phyloP scores from a whole-genome alignment of 345 rosid species.

The Arabis alpina region DNA sequence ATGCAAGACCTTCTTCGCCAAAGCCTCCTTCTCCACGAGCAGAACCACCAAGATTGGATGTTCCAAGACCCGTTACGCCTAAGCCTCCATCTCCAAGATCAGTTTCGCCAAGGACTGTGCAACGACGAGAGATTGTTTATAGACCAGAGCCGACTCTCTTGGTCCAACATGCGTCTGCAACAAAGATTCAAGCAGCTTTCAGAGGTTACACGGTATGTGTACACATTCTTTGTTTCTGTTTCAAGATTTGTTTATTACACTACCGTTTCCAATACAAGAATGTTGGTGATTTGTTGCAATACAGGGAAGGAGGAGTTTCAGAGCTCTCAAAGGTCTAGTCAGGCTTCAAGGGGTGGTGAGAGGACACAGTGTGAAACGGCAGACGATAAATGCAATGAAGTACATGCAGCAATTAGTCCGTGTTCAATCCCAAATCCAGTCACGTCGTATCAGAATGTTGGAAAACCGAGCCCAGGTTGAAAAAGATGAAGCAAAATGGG shows the following conservation, averaged over 20 bases:
- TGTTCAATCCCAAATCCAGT: conserved; percentile 90
- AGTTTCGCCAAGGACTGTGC: conserved; percentile 33
- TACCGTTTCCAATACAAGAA: conserved; percentile 7
- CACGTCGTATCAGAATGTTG: conserved; percentile 80
- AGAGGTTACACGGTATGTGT: conserved; percentile 76
- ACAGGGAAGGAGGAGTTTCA: conserved; percentile 92
- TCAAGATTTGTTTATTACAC: conserved; percentile 13
- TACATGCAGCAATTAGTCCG: conserved; percentile 91
- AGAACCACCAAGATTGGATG: conserved; percentile 22
- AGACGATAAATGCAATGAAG: conserved; percentile 84
- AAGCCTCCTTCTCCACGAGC: conserved; percentile 38
- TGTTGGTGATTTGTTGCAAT: conserved; percentile 16
- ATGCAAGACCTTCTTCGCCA: conserved; percentile 21
- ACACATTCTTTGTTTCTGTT: conserved; percentile 14
- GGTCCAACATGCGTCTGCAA: conserved; percentile 76
- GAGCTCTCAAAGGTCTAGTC: conserved; percentile 88
- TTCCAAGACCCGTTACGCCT: conserved; percentile 51
- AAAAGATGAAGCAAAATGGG: conserved; percentile 57
- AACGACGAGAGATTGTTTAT: conserved; percentile 44
- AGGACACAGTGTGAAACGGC: conserved; percentile 91
- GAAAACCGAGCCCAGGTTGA: conserved; percentile 70
- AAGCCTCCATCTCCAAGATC: conserved; percentile 60
- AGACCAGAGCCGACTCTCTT: conserved; percentile 76
- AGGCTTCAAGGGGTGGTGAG: conserved; percentile 94
- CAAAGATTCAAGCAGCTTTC: conserved; percentile 83